These are phyloP conservation scores for Linanthus parryae DNA, from an alignment of 148 eudicot genomes.

Conservation along the genomic window DNA sequence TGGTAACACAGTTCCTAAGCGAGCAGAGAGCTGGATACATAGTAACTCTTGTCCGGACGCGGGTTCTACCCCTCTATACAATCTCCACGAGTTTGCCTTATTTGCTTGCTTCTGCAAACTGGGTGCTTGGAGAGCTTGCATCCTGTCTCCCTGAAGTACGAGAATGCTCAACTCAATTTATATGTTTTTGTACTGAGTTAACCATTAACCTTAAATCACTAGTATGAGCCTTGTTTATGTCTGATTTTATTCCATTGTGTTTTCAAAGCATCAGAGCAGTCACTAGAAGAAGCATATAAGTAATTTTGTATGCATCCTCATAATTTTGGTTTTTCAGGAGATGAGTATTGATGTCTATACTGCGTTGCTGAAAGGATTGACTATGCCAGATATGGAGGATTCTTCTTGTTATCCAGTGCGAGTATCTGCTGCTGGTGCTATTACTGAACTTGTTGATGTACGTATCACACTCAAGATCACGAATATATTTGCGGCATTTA, in stretches of 20 bases:
- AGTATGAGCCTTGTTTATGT: background rate
- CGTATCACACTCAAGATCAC: slow-evolving; percentile 3
- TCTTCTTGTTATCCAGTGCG: slow-evolving; percentile 66
- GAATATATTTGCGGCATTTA: background rate
- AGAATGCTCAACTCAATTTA: too few relatives aligned
- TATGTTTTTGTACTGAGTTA: too few relatives aligned
- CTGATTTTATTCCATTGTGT: background rate
- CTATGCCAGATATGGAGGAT: slow-evolving; percentile 44
- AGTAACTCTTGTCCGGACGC: slow-evolving; percentile 34
- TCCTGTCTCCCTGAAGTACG: slow-evolving; percentile 71
- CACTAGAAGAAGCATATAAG: too few relatives aligned
- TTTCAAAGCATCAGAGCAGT: background rate
- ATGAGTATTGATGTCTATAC: slow-evolving; percentile 60
- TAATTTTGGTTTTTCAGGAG: slow-evolving; percentile 32
- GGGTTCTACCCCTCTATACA: slow-evolving; percentile 58
- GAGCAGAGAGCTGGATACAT: slow-evolving; percentile 55
- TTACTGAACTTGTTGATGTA: slow-evolving; percentile 62
- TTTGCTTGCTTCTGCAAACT: slow-evolving; percentile 67
- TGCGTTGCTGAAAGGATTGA: slow-evolving; percentile 51
- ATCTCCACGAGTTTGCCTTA: slow-evolving; percentile 36
- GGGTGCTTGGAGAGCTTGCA: slow-evolving; percentile 82
- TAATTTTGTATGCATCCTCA: too few relatives aligned
- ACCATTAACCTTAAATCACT: too few relatives aligned
- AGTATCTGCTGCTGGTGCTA: slow-evolving; percentile 68
- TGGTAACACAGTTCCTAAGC: slow-evolving; percentile 43